Evolutionary conservation across 371 early-diverging fungal genomes (phyloP).

Genomic region (Umbelopsis sp.): DNA sequence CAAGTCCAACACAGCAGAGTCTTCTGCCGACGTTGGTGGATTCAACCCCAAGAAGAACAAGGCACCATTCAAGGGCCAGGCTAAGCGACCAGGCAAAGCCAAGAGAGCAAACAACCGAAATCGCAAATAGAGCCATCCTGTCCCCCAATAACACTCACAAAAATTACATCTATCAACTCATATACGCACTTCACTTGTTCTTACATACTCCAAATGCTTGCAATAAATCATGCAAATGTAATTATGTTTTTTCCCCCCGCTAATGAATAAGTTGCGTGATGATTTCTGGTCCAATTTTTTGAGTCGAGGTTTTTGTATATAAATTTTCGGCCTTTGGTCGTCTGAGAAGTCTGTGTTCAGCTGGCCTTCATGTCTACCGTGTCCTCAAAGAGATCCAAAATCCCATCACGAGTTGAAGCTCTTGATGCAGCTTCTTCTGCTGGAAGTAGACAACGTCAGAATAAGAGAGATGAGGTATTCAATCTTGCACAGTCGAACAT

Average conservation of each 20-base stretch:
- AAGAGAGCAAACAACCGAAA: slow-evolving; percentile 24
- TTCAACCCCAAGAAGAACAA: slow-evolving; percentile 72
- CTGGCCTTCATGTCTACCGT: slow-evolving; percentile 23
- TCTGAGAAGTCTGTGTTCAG: slow-evolving; percentile 16
- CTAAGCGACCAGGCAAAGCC: slow-evolving; percentile 43
- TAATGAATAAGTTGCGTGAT: background rate
- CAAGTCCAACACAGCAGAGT: slow-evolving; percentile 85
- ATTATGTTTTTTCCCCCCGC: background rate
- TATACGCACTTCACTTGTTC: background rate
- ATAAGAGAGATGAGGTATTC: slow-evolving; percentile 25
- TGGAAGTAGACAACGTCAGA: slow-evolving; percentile 17
- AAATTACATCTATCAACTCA: background rate
- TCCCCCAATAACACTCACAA: background rate
- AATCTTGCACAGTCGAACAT: background rate
- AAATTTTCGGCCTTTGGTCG: background rate
- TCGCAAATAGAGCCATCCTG: slow-evolving; percentile 13
- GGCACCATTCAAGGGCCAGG: slow-evolving; percentile 32
- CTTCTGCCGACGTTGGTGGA: slow-evolving; percentile 71
- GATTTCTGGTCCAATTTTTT: background rate
- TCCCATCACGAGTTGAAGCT: background rate
- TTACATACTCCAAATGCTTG: slow-evolving; percentile 15
- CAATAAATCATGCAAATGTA: slow-evolving; percentile 13
- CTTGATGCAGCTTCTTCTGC: background rate
- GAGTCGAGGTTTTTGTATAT: background rate
- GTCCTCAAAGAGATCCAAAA: slow-evolving; percentile 24